phyloP scores from a whole-genome alignment of 305 asterid species.

The Rubia tinctorum region DNA sequence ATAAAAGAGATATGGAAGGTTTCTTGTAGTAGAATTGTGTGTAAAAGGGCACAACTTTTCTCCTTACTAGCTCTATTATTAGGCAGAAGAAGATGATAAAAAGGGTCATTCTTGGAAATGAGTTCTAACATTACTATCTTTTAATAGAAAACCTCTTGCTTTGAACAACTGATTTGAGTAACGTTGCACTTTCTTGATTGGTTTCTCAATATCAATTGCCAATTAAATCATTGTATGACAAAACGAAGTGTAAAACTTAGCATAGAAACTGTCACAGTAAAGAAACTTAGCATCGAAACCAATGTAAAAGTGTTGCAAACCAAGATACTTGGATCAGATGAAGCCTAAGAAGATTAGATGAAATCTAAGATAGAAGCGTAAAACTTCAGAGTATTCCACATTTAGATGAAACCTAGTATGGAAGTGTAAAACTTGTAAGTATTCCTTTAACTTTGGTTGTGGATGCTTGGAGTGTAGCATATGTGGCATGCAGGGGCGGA shows the following conservation, averaged over 20 bases:
- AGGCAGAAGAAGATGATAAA: background rate
- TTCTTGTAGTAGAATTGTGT: background rate
- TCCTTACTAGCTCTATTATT: background rate
- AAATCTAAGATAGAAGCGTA: too few relatives aligned
- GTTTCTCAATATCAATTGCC: background rate
- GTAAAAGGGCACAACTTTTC: background rate
- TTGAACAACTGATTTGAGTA: background rate
- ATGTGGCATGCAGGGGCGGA: too few relatives aligned
- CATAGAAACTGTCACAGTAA: too few relatives aligned
- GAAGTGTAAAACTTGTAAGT: too few relatives aligned
- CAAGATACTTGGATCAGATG: too few relatives aligned
- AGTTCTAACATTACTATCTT: constrained; percentile 5
- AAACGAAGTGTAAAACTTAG: background rate
- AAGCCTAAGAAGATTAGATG: too few relatives aligned
- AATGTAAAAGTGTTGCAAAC: too few relatives aligned
- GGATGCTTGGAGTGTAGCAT: too few relatives aligned
- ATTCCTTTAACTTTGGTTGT: too few relatives aligned
- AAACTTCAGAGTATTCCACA: too few relatives aligned
- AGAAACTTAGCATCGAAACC: too few relatives aligned
- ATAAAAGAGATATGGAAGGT: background rate
- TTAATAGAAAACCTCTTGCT: background rate
- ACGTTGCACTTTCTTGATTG: background rate
- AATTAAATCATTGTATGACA: background rate
- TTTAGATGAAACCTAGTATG: too few relatives aligned
- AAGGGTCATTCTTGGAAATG: background rate